Base-by-base conservation (phyloP, 2,329 filamentous ascomycete species). In the Paraphoma sp. region DNA sequence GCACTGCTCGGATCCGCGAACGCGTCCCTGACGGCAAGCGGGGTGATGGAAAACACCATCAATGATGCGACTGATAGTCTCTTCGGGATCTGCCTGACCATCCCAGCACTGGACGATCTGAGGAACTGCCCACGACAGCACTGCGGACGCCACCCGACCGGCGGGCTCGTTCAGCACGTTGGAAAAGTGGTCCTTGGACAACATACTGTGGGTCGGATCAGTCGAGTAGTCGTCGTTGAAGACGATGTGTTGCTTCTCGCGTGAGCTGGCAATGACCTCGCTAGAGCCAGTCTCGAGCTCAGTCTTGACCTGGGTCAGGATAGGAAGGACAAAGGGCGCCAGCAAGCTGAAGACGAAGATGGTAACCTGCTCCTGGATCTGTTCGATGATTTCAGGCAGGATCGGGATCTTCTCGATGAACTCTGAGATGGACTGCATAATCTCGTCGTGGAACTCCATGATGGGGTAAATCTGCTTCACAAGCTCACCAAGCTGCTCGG, bases 151-250 rank as follows among this genome's bases (percentile, higher is more conserved):
- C 57, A 93, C 86, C 69, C 89, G 89, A 53, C 93, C 93, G 45
- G 92, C 93, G 43, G 93, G 86, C 73, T 97, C 93, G 74, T 97
- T 97, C 57, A 97, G 84, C 31, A 89, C 82, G 71, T 96, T 96
- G 62, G 89, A 91, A 76, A 97, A 97, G 78, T 97, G 93, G 70
- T 97, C 93, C 80, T 97, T 97, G 56, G 92, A 93, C 50, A 97
- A 82, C 93, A 97, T 97, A 17, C 92, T 96, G 80, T 97, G 93
- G 1, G 93, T 97, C 0, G 93, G 94, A 70, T 97, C 89, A 17
- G 87, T 87, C 60, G 81, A 90, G 49, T 84, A 60, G 70, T 96
- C 89, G 63, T 97, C 88, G 44, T 90, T 79, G 77, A 97, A 97
- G 48, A 97, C 92, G 64, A 96, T 85, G 69, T 90, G 87, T 79